Percentiles rank a stretch among this genome's conserved stretches.
Conservation (phyloP, 148 eudicot species). For the Hydrangea macrophylla region DNA sequence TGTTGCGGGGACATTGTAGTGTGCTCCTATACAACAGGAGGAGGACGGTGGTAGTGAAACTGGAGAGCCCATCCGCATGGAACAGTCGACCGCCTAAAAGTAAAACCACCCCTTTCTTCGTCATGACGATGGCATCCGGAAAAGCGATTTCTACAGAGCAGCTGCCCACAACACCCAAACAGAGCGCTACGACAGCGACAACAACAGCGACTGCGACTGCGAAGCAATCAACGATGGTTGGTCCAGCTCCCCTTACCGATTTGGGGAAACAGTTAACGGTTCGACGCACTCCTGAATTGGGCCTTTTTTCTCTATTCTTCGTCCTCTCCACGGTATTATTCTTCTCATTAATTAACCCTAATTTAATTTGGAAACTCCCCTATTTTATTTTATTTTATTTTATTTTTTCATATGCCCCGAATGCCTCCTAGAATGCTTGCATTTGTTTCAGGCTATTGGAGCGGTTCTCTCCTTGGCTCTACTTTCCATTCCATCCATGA, state of each 20-base stretch:
- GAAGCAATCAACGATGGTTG: not conserved
- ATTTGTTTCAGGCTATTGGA: conserved; percentile 13
- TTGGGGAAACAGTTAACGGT: not conserved
- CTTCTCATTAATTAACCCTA: not conserved
- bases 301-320: conserved; percentile 8
- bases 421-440: not conserved
- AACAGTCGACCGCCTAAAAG: not conserved
- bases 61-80: not conserved
- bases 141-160: too few species aligned
- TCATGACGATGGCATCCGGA: not conserved
- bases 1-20: too few species aligned
- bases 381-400: too few species aligned
- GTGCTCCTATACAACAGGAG: too few species aligned
- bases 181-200: too few species aligned
- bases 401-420: too few species aligned
- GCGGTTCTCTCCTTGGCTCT: conserved; percentile 5
- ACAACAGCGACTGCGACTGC: too few species aligned
- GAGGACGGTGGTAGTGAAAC: not conserved
- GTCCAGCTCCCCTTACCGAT: not conserved
- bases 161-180: not conserved
- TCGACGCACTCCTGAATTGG: conserved; percentile 6
- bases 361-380: not conserved
- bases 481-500: conserved; percentile 1
- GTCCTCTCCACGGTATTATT: not conserved
- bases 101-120: not conserved